A percentile compares a stretch with the other conserved stretches of the same genome.
Conservation (phyloP, 139 green algal genomes). For the Mesostigma viride region DNA sequence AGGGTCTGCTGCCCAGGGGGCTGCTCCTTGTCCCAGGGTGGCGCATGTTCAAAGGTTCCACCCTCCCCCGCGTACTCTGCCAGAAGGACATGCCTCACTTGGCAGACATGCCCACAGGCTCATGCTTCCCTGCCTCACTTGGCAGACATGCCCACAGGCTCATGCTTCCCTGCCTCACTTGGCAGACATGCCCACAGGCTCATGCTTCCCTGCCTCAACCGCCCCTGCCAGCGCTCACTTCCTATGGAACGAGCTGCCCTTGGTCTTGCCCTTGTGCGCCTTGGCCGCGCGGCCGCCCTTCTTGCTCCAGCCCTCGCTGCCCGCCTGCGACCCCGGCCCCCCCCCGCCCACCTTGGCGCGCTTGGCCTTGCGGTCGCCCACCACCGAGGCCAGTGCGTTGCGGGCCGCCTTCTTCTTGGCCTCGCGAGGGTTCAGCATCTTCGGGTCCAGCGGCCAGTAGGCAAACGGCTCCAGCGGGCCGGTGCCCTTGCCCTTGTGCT, state of each 20-base stretch:
- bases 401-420: slow-evolving; percentile 37
- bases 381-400: slow-evolving; percentile 44
- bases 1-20: no score
- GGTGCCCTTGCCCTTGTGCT: slow-evolving; percentile 38
- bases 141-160: no score
- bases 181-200: no score
- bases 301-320: not conserved
- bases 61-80: no score
- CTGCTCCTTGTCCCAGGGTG: no score
- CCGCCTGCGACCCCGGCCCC: not conserved
- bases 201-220: not conserved
- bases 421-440: slow-evolving; percentile 80
- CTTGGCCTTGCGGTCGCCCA: slow-evolving; percentile 33
- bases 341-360: not conserved
- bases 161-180: no score
- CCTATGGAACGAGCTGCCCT: not conserved
- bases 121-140: no score
- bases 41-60: no score
- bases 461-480: slow-evolving; percentile 79
- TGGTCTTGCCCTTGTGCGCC: slow-evolving; percentile 4
- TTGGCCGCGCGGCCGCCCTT: not conserved
- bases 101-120: no score
- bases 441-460: slow-evolving; percentile 93
- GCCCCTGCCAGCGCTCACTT: not conserved
- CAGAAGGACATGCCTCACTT: no score